These are phyloP conservation scores for Biscogniauxia marginata DNA, from an alignment of 2,329 filamentous ascomycete genomes.

Conservation along the genomic window DNA sequence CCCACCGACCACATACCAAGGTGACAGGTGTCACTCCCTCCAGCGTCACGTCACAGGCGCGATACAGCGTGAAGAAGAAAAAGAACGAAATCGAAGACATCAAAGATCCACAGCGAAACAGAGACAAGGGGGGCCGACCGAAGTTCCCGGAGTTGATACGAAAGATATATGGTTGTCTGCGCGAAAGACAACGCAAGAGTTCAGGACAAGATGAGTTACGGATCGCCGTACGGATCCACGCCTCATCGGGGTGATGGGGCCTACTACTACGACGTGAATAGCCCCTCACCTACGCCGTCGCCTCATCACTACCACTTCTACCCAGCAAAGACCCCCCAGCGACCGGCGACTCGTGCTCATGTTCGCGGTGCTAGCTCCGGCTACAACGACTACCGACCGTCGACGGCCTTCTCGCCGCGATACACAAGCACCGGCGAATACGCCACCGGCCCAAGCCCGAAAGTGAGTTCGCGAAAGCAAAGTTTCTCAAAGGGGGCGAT, in stretches of 20 bases:
- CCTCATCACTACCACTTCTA: constrained; percentile 53
- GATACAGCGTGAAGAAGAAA: constrained; percentile 27
- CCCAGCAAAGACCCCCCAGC: constrained; percentile 45
- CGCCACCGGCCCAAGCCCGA: constrained; percentile 53
- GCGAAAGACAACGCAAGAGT: constrained; percentile 33
- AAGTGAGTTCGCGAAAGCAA: constrained; percentile 56
- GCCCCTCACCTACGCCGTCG: constrained; percentile 57
- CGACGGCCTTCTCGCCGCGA: constrained; percentile 56
- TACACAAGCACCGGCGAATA: constrained; percentile 63
- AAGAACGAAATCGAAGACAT: constrained; percentile 15
- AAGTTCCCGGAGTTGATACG: constrained; percentile 15
- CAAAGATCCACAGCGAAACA: constrained; percentile 14
- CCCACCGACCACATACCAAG: constrained; percentile 61
- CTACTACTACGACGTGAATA: constrained; percentile 53
- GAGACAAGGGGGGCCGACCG: constrained; percentile 5
- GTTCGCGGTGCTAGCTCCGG: constrained; percentile 44
- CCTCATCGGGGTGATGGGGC: constrained; percentile 42
- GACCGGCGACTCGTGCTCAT: constrained; percentile 55
- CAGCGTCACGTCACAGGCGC: constrained; percentile 49
- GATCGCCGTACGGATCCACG: constrained; percentile 47
- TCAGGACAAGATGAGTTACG: constrained; percentile 40
- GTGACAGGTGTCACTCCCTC: constrained; percentile 53
- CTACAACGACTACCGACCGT: constrained; percentile 42
- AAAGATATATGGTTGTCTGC: constrained; percentile 27
- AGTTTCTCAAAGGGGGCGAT: constrained; percentile 38